Evolutionary conservation across 306 rosid genomes (phyloP).

Genomic region (Glycyrrhiza uralensis): DNA sequence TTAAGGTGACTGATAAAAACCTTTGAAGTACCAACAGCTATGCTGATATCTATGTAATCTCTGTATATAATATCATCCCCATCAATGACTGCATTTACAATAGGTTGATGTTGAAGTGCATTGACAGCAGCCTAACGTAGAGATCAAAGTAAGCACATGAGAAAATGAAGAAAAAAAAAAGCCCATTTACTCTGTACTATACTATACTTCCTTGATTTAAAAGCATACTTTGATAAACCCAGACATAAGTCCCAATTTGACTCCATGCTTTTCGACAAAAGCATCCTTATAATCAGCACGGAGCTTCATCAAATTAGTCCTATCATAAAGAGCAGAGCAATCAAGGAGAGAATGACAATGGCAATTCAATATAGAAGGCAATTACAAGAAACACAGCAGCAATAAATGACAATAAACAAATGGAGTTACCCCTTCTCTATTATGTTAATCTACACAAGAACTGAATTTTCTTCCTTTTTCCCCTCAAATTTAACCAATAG

Average conservation of each 20-base stretch:
- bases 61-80: constrained; percentile 83
- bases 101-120: constrained; percentile 79
- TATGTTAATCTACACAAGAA: background rate
- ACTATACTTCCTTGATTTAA: constrained; percentile 9
- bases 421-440: background rate
- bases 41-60: constrained; percentile 75
- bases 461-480: background rate
- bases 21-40: constrained; percentile 85
- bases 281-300: constrained; percentile 88
- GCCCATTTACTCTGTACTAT: background rate
- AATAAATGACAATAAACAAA: constrained; percentile 6
- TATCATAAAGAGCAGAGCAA: constrained; percentile 39
- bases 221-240: constrained; percentile 71
- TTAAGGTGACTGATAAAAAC: constrained; percentile 31
- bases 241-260: constrained; percentile 84
- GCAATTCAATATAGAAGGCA: background rate
- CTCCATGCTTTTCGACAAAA: constrained; percentile 82
- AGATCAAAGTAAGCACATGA: background rate
- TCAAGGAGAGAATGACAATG: constrained; percentile 17
- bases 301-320: constrained; percentile 91
- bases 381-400: background rate
- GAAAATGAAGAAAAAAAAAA: constrained; percentile 8
- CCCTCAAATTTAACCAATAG: background rate
- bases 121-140: constrained; percentile 70
- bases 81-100: constrained; percentile 82